Evolutionary conservation across 331 rosid species (phyloP).

Genomic region (Dryas integrifolia): DNA sequence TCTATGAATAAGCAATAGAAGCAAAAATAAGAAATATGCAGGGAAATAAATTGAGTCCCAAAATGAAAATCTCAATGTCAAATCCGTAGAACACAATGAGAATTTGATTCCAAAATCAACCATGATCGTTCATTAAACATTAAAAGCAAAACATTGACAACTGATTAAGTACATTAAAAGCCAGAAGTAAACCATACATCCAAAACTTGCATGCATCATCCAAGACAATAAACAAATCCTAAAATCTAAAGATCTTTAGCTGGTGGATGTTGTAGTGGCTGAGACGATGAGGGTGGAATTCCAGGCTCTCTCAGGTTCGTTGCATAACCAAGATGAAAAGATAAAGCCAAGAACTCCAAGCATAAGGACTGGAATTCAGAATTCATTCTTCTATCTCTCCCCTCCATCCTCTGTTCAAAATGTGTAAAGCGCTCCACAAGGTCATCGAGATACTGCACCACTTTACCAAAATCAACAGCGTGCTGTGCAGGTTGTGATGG

Average conservation of each 20-base stretch:
- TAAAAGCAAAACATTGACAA: background rate
- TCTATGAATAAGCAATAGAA: no score
- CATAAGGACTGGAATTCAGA: background rate
- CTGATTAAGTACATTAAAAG: background rate
- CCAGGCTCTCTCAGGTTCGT: background rate
- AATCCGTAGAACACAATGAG: background rate
- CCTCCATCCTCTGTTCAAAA: background rate
- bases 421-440: constrained; percentile 4
- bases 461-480: background rate
- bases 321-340: background rate
- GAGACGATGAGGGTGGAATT: background rate
- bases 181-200: background rate
- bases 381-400: background rate
- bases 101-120: background rate
- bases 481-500: background rate
- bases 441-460: constrained; percentile 3
- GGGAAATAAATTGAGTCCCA: background rate
- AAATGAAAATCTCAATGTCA: background rate
- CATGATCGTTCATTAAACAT: background rate
- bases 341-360: background rate
- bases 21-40: no score
- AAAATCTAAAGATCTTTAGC: background rate
- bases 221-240: background rate
- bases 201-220: background rate
- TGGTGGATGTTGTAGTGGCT: background rate